Percentiles rank a stretch among this genome's conserved stretches.
Evolutionary conservation across 2,329 filamentous ascomycete species (phyloP).

Genomic region (Sporothrix humicola): DNA sequence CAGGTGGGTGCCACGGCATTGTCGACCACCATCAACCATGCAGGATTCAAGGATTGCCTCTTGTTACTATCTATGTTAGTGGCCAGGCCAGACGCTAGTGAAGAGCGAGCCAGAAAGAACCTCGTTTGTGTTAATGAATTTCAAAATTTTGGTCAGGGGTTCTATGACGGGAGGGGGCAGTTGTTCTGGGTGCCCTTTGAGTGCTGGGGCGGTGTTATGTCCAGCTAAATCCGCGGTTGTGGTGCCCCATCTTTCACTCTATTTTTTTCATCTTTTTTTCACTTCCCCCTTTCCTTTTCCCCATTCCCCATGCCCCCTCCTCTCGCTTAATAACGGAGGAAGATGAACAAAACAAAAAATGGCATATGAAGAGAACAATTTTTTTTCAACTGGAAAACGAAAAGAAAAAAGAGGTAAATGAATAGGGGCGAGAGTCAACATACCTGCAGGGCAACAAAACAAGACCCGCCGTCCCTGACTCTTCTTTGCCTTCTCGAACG

Average conservation of each 20-base stretch:
- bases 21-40: neutral
- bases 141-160: neutral
- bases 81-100: neutral
- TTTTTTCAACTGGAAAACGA: neutral
- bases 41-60: neutral
- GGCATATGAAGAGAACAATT: too few species aligned
- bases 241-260: constrained; percentile 8
- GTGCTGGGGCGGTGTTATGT: constrained; percentile 10
- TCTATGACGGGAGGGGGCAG: neutral
- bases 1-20: constrained; percentile 16
- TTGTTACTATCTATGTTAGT: neutral
- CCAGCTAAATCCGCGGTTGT: constrained; percentile 21
- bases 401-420: neutral
- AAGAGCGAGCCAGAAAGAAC: constrained; percentile 9
- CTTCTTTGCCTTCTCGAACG: constrained; percentile 14
- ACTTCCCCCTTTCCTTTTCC: constrained; percentile 8
- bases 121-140: neutral
- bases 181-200: neutral
- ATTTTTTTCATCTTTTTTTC: constrained; percentile 5
- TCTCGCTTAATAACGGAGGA: neutral
- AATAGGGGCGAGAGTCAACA: neutral
- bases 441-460: neutral
- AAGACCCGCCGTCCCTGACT: neutral
- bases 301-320: constrained; percentile 11
- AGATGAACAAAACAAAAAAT: neutral